Conservation (phyloP, 2,329 filamentous ascomycete species). For the Cladophialophora immunda region DNA sequence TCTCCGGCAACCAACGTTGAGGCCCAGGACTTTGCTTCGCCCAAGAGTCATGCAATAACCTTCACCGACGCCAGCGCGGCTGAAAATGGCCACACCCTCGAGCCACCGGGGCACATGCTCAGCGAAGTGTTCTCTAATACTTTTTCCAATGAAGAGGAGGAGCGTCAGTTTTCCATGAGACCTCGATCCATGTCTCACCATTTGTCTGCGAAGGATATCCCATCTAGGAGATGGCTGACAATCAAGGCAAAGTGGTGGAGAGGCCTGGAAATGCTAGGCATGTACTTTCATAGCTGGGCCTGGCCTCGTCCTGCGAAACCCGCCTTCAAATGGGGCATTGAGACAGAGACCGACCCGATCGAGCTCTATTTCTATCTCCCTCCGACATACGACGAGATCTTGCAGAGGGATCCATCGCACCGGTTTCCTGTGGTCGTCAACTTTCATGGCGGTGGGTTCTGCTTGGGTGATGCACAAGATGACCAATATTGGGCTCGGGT, state of each 20-base stretch:
- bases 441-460: slow-evolving; percentile 72
- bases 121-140: slow-evolving; percentile 26
- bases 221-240: slow-evolving; percentile 66
- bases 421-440: slow-evolving; percentile 68
- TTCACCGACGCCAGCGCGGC: slow-evolving; percentile 26
- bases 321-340: slow-evolving; percentile 66
- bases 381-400: slow-evolving; percentile 45
- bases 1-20: slow-evolving; percentile 16
- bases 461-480: slow-evolving; percentile 66
- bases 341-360: slow-evolving; percentile 61
- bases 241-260: slow-evolving; percentile 73
- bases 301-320: slow-evolving; percentile 68
- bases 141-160: slow-evolving; percentile 22
- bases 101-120: slow-evolving; percentile 26
- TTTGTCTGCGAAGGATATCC: slow-evolving; percentile 34
- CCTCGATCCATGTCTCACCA: slow-evolving; percentile 41
- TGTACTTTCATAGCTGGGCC: slow-evolving; percentile 71
- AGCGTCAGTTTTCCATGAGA: slow-evolving; percentile 19
- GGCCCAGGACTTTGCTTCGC: slow-evolving; percentile 34
- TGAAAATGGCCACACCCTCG: slow-evolving; percentile 26
- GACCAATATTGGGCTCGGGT: slow-evolving; percentile 67
- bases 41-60: slow-evolving; percentile 23
- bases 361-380: slow-evolving; percentile 70
- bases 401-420: slow-evolving; percentile 48
- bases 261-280: slow-evolving; percentile 72